A percentile compares a stretch with the other conserved stretches of the same genome.
phyloP scores from a whole-genome alignment of 345 rosid species.

The Orychophragmus violaceus region DNA sequence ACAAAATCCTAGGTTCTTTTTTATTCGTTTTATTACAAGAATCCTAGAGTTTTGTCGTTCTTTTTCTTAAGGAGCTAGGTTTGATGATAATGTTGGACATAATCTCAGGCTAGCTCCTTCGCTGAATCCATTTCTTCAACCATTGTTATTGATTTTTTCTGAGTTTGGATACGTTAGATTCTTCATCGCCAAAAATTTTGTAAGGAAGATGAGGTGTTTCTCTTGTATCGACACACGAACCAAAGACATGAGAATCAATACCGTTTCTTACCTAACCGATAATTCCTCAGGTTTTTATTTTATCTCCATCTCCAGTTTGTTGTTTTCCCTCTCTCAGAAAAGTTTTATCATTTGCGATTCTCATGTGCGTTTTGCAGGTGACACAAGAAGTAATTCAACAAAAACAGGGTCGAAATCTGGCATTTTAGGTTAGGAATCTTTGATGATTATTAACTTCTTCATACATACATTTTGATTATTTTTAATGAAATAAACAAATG shows the following conservation, averaged over 20 bases:
- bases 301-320: neutral
- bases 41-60: neutral
- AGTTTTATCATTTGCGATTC: neutral
- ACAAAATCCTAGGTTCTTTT: constrained; percentile 3
- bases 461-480: neutral
- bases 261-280: constrained; percentile 34
- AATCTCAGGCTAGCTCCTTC: constrained; percentile 27
- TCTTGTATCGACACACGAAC: constrained; percentile 49
- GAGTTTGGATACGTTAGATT: neutral
- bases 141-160: constrained; percentile 3
- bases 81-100: constrained; percentile 20
- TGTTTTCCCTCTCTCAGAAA: neutral
- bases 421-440: constrained; percentile 20
- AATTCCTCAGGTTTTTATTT: constrained; percentile 41
- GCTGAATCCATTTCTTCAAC: constrained; percentile 1
- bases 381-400: constrained; percentile 22
- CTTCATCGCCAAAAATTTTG: neutral
- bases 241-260: constrained; percentile 53
- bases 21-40: neutral
- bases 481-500: neutral
- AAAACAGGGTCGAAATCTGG: constrained; percentile 19
- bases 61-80: constrained; percentile 16
- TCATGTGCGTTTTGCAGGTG: constrained; percentile 19
- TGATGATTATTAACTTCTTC: neutral
- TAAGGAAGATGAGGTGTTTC: constrained; percentile 62